Evolutionary conservation across 345 rosid genomes (phyloP), one percentile per base, ranked within the genome.

Genomic region (Excoecaria cochinchinensis): DNA sequence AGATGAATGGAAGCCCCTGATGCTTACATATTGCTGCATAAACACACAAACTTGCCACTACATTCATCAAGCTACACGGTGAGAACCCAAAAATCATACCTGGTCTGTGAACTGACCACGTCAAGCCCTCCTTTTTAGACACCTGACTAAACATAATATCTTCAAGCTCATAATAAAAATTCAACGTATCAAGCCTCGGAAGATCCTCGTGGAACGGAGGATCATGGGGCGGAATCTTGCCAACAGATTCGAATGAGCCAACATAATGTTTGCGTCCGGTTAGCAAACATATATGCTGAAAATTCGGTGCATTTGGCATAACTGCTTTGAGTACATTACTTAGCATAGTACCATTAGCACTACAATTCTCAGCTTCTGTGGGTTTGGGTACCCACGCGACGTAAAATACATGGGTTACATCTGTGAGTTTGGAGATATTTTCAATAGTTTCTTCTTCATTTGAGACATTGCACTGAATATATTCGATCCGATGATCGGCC

Each of bases 11-110:
- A 50, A 74, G 44, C 9, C 89, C 90, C 74, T 87, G 83, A 46
- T 87, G 90, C 82, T 94, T 92, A 62, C 96, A 89, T 42, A 92
- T 89, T 0, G 94, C 78, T 6, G 98, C 97, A 79, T 90, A 94
- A 1, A 77, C 92, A 69, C 97, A 88, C 0, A 94, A 78, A 6
- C 87, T 80, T 7, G 90, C 87, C 0, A 90, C 55, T 0, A 85
- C 7, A 82, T 91, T 94, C 88, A 89, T 88, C 75, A 87, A 9
- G 50, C 92, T 89, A 55, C 78, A 86, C 0, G 97, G 98, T 4
- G 98, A 90, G 73, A 94, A 88, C 24, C 98, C 98, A 19, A 84
- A 88, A 51, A 91, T 89, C 5, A 8, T 0, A 2, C 55, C 72
- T 0, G 94, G 97, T 17, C 97, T 82, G 61, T 94, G 98, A 1